These are phyloP conservation scores for Aureobasidium sp. DNA, from an alignment of 2,329 filamentous ascomycete species.

Conservation along the genomic window DNA sequence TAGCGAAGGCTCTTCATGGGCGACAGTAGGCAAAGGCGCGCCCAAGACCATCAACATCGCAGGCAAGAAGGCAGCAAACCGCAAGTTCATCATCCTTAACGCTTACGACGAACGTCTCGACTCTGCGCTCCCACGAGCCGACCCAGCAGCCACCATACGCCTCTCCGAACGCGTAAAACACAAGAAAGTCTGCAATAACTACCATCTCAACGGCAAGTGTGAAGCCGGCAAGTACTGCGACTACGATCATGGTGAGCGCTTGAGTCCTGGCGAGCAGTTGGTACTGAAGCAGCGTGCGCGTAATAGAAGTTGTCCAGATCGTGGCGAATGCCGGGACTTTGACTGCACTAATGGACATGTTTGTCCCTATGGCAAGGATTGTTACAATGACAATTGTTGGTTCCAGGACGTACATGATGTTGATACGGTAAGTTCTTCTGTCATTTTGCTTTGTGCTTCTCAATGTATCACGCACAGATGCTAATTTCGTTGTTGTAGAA, in stretches of 20 bases:
- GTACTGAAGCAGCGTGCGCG: constrained; percentile 36
- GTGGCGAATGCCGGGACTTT: constrained; percentile 30
- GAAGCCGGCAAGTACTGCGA: constrained; percentile 31
- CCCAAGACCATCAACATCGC: constrained; percentile 33
- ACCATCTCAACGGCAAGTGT: constrained; percentile 31
- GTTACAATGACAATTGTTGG: constrained; percentile 30
- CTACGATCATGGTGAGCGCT: constrained; percentile 34
- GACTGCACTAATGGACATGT: constrained; percentile 36
- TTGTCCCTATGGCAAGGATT: constrained; percentile 29
- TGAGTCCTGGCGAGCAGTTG: constrained; percentile 29
- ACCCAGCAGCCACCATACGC: constrained; percentile 21
- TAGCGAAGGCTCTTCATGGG: constrained; percentile 24
- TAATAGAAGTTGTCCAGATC: constrained; percentile 29
- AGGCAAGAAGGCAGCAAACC: constrained; percentile 21
- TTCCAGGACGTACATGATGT: constrained; percentile 31
- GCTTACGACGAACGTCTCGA: constrained; percentile 35
- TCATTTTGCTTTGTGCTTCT: no score
- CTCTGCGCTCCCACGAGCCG: constrained; percentile 25
- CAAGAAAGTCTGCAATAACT: constrained; percentile 30
- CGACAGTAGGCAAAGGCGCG: constrained; percentile 32
- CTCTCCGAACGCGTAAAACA: constrained; percentile 22
- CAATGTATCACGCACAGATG: background rate
- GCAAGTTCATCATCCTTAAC: constrained; percentile 34
- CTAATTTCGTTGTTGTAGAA: constrained; percentile 12
- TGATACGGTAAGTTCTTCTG: constrained; percentile 24